Conservation (phyloP, 2,329 filamentous ascomycete genomes). For the Xylaria sp. region DNA sequence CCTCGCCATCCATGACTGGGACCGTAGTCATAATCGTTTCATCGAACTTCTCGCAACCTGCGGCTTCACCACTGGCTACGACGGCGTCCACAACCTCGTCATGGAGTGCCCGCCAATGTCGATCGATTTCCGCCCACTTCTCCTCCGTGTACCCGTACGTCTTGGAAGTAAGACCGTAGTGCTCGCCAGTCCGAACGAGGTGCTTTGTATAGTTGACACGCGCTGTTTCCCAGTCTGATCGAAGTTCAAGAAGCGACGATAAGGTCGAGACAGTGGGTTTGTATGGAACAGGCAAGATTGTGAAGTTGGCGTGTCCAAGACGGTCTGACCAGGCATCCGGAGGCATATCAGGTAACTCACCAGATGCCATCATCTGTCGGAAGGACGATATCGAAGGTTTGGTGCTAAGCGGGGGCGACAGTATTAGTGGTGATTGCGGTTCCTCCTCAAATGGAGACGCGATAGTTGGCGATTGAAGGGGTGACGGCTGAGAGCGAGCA, state of each 20-base stretch:
- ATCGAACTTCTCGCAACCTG: conserved; percentile 59
- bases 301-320: conserved; percentile 94
- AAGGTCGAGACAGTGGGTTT: conserved; percentile 70
- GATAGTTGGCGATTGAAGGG: conserved; percentile 86
- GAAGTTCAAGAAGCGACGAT: conserved; percentile 69
- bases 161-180: conserved; percentile 90
- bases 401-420: conserved; percentile 80
- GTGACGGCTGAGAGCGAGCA: conserved; percentile 70
- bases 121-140: conserved; percentile 87
- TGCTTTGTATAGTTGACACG: conserved; percentile 90
- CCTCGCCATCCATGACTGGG: conserved; percentile 76
- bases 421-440: conserved; percentile 53
- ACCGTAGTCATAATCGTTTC: conserved; percentile 72
- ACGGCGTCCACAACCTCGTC: conserved; percentile 70
- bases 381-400: conserved; percentile 84
- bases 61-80: conserved; percentile 53
- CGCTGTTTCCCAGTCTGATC: conserved; percentile 84
- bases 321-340: conserved; percentile 85
- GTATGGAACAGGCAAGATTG: conserved; percentile 85
- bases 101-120: conserved; percentile 76
- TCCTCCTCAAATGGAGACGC: conserved; percentile 65
- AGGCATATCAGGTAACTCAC: conserved; percentile 64
- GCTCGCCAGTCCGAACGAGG: conserved; percentile 85
- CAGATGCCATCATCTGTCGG: conserved; percentile 56
- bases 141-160: conserved; percentile 86